These are phyloP conservation scores for Malus hybrid DNA, from an alignment of 331 rosid species.

Conservation along the genomic window DNA sequence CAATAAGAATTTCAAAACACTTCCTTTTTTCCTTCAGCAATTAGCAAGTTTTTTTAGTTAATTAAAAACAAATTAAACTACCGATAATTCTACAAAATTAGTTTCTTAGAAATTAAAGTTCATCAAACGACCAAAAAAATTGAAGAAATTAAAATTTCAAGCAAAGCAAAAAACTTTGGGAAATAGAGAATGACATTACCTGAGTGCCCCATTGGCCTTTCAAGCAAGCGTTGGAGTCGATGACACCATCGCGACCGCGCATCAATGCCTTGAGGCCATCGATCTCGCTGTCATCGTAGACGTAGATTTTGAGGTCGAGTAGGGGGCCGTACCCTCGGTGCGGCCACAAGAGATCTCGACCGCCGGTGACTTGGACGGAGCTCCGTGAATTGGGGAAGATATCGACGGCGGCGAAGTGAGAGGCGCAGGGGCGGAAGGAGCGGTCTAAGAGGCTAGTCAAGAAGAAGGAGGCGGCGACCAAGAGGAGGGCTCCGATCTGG, in stretches of 20 bases:
- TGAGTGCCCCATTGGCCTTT: constrained; percentile 99
- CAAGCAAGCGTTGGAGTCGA: constrained; percentile 52
- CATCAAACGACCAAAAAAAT: too few species aligned
- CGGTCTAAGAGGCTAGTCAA: constrained; percentile 47
- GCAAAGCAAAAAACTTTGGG: not conserved
- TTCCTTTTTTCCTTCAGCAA: not conserved
- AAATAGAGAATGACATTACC: constrained; percentile 28
- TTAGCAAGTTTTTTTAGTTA: not conserved
- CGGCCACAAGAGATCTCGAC: constrained; percentile 50
- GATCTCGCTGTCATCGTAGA: constrained; percentile 67
- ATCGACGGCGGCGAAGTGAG: constrained; percentile 3
- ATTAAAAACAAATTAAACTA: not conserved
- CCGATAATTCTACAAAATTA: not conserved
- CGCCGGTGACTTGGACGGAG: constrained; percentile 3
- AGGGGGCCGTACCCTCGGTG: constrained; percentile 55
- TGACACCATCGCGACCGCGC: constrained; percentile 61
- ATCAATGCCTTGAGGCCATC: constrained; percentile 57
- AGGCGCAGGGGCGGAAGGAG: constrained; percentile 27
- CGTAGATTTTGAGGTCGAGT: constrained; percentile 69
- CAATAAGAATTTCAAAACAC: not conserved
- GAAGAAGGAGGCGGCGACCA: constrained; percentile 59
- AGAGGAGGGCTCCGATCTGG: constrained; percentile 69
- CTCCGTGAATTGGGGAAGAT: not conserved
- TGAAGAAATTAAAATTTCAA: too few species aligned
- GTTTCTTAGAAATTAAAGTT: not conserved